These are phyloP conservation scores for Tricholoma sp. DNA, from an alignment of 768 basidiomycete species.

Conservation along the genomic window DNA sequence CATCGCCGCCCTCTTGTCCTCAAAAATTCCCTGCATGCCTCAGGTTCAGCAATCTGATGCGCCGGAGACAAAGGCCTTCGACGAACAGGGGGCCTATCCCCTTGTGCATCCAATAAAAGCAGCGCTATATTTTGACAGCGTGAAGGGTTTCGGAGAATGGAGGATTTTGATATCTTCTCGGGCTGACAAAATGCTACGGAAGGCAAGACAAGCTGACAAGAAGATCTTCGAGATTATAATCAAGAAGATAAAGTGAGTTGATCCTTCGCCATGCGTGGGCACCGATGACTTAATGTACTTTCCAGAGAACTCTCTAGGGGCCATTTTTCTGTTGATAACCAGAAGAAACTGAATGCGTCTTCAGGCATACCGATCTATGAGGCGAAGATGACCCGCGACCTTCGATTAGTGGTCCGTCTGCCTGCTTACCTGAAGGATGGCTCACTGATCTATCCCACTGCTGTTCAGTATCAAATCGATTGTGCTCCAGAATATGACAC, in stretches of 20 bases:
- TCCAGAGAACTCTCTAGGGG: conserved; percentile 54
- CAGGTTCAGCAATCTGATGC: neutral
- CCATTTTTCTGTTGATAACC: conserved; percentile 12
- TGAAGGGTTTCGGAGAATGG: conserved; percentile 62
- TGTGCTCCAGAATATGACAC: conserved; percentile 9
- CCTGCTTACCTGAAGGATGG: neutral
- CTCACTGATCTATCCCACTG: neutral
- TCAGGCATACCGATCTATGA: conserved; percentile 13
- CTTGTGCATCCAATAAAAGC: conserved; percentile 53
- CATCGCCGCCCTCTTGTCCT: neutral
- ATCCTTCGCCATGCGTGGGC: neutral
- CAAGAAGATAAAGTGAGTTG: conserved; percentile 61
- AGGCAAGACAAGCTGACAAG: conserved; percentile 38
- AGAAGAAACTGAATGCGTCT: conserved; percentile 9
- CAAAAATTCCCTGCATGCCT: neutral
- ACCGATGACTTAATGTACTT: neutral
- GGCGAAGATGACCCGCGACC: conserved; percentile 13
- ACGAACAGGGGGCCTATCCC: conserved; percentile 27
- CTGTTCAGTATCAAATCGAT: conserved; percentile 14
- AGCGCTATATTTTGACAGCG: conserved; percentile 53
- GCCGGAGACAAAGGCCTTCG: neutral
- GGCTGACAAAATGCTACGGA: conserved; percentile 47
- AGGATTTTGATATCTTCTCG: conserved; percentile 47
- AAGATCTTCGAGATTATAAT: conserved; percentile 48
- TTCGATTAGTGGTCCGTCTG: conserved; percentile 10